phyloP scores from a whole-genome alignment of 2,329 filamentous ascomycete species.

The Colletotrichum zoysiae region DNA sequence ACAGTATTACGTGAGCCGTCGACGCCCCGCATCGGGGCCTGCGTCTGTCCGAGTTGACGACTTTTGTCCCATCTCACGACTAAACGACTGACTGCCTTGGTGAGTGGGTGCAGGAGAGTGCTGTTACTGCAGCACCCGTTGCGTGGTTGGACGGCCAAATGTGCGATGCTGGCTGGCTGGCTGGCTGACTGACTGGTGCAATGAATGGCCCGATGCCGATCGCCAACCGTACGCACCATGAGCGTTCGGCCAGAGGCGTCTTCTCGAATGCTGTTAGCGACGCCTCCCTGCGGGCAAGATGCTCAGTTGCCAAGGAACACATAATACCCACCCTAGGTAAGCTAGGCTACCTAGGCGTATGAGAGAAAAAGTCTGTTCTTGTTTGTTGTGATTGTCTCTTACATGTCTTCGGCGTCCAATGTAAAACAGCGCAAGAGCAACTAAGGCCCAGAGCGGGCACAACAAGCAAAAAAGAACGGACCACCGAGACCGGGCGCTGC shows the following conservation, averaged over 20 bases:
- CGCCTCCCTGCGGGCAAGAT: not conserved
- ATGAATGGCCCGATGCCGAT: not conserved
- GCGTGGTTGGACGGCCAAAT: constrained; percentile 27
- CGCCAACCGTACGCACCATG: not conserved
- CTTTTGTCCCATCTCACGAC: constrained; percentile 14
- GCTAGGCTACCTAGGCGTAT: not conserved
- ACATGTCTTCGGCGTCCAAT: constrained; percentile 14
- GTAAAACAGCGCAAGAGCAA: constrained; percentile 26
- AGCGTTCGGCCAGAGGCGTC: not conserved
- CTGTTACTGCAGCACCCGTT: constrained; percentile 18
- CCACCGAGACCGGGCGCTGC: constrained; percentile 24
- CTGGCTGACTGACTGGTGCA: not conserved
- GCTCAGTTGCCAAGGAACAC: not conserved
- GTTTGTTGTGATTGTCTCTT: constrained; percentile 32
- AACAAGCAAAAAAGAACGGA: constrained; percentile 26
- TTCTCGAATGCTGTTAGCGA: constrained; percentile 15
- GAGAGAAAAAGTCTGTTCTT: constrained; percentile 8
- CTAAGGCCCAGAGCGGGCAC: constrained; percentile 17
- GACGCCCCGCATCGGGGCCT: not conserved
- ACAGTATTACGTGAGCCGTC: constrained; percentile 25
- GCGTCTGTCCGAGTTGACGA: constrained; percentile 14
- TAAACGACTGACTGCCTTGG: not conserved
- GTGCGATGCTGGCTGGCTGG: not conserved
- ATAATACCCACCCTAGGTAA: not conserved
- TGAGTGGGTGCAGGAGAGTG: constrained; percentile 6